These are phyloP conservation scores for Xerocomus spinulosus DNA, from an alignment of 768 basidiomycete species.

Conservation along the genomic window DNA sequence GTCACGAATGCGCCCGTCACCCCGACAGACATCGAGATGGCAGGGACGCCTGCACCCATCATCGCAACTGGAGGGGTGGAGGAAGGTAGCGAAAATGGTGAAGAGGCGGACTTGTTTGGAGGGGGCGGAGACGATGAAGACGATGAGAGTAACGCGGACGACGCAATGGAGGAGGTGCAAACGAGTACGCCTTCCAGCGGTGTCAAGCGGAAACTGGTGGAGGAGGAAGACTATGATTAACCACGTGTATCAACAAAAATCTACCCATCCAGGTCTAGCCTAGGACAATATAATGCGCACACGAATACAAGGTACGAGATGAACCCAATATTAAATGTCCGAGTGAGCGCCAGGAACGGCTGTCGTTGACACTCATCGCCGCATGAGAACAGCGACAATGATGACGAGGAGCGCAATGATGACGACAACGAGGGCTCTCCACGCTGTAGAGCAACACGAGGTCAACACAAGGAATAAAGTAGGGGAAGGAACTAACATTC, in stretches of 20 bases:
- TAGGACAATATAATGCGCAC: slow-evolving; percentile 26
- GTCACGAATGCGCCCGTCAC: slow-evolving; percentile 33
- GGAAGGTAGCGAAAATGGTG: slow-evolving; percentile 65
- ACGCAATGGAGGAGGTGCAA: slow-evolving; percentile 77
- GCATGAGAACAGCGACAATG: slow-evolving; percentile 40
- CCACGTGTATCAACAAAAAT: neutral
- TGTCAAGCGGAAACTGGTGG: slow-evolving; percentile 73
- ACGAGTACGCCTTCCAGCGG: slow-evolving; percentile 55
- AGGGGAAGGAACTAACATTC: slow-evolving; percentile 45
- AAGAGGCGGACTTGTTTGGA: slow-evolving; percentile 72
- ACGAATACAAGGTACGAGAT: slow-evolving; percentile 21
- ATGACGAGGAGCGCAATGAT: slow-evolving; percentile 41
- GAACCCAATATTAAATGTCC: neutral
- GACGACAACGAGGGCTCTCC: slow-evolving; percentile 37
- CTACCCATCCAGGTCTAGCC: slow-evolving; percentile 11
- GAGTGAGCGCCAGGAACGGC: too few relatives aligned
- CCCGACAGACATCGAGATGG: slow-evolving; percentile 62
- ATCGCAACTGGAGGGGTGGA: slow-evolving; percentile 41
- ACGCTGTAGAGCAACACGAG: slow-evolving; percentile 30
- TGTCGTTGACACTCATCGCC: slow-evolving; percentile 19
- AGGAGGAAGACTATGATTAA: slow-evolving; percentile 85
- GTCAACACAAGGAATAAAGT: slow-evolving; percentile 24
- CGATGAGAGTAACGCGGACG: slow-evolving; percentile 49
- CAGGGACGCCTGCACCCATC: slow-evolving; percentile 31
- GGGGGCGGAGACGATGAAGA: slow-evolving; percentile 74